Evolutionary conservation across 1,139 yeast genomes (phyloP), one percentile per base, ranked within the genome.

Genomic region (Geotrichum carabidarum): DNA sequence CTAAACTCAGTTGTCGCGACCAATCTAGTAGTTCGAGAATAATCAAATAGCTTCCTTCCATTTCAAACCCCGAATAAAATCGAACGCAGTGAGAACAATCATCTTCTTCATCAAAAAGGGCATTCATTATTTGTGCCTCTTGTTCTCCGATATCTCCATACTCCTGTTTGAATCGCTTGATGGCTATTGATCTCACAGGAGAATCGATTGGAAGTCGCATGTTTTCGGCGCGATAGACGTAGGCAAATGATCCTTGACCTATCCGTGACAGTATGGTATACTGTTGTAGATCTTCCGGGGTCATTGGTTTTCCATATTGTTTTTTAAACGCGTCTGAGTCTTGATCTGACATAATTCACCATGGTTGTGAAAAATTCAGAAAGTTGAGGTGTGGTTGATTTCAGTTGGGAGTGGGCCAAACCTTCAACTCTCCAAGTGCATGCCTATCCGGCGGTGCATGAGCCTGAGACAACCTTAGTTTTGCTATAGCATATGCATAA

Each of bases 221-320:
- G 50, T 60, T 55, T 36, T 60, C 63, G 1, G 63, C 63, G 40
- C 58, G 50, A 54, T 58, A 60, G 6, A 57, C 53, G 11, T 55
- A 48, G 0, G 62, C 54, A 17, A 56, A 50, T 0, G 62, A 48
- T 35, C 63, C 63, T 15, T 52, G 56, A 5, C 60, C 63, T 9
- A 59, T 54, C 35, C 48, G 27, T 3, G 52, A 52, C 15, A 51
- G 38, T 15, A 55, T 45, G 8, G 50, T 30, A 34, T 51, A 52
- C 14, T 49, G 34, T 22, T 31, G 35, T 12, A 48, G 35, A 11
- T 45, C 49, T 22, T 9, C 34, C 5, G 41, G 41, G 7, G 38
- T 31, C 14, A 45, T 45, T n/a, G 40, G 49, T 18, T 22, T 45
- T 15, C 41, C 49, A 36, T 45, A 36, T 22, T 45, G 49, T 17